Conservation (phyloP, 257 asterid species). For the Solanum medicagineum region DNA sequence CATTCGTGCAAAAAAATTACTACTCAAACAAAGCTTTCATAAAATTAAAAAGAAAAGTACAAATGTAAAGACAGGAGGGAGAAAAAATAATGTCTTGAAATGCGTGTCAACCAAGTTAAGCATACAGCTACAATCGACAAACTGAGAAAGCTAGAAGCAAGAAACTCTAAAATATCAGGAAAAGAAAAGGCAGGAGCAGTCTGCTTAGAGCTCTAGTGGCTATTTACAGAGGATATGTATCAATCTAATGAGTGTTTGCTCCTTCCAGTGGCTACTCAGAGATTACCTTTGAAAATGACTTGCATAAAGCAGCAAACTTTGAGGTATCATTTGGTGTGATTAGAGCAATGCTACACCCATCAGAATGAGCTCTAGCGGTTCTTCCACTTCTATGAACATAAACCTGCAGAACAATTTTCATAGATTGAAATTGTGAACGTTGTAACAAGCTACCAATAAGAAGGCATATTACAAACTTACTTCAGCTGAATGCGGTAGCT, state of each 20-base stretch:
- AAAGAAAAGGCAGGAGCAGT: background rate
- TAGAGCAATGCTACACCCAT: conserved; percentile 93
- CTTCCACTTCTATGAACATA: conserved; percentile 97
- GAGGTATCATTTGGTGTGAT: conserved; percentile 84
- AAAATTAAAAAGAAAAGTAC: background rate
- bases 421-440: background rate
- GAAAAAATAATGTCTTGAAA: background rate
- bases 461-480: conserved; percentile 23
- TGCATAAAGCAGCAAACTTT: conserved; percentile 79
- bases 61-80: background rate
- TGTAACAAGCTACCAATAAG: background rate
- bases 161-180: background rate
- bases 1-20: background rate
- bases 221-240: background rate
- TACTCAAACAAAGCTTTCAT: background rate
- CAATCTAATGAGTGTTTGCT: background rate
- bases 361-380: conserved; percentile 93
- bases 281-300: conserved; percentile 75
- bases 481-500: conserved; percentile 95
- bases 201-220: background rate
- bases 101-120: background rate
- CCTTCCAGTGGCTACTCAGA: background rate
- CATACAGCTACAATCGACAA: background rate
- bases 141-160: background rate
- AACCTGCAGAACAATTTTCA: conserved; percentile 30